A percentile compares a stretch with the other conserved stretches of the same genome.
Evolutionary conservation across 1,284 basidiomycete species (phyloP).

Genomic region (Melampsora abietis-canadensis): DNA sequence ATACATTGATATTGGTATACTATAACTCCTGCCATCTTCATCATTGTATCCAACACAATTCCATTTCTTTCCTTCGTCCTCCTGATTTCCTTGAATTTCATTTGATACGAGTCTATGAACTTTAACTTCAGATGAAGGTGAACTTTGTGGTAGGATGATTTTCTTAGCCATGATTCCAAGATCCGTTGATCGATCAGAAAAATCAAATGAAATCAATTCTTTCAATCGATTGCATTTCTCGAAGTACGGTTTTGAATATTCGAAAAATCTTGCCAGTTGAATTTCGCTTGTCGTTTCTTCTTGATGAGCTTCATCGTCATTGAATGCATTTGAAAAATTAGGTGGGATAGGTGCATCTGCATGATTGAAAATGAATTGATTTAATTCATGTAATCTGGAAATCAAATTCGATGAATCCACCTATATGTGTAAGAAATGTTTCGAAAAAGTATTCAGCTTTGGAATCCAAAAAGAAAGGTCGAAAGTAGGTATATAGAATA

Average conservation of each 20-base stretch:
- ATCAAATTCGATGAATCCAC: slow-evolving; percentile 12
- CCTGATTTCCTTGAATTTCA: background rate
- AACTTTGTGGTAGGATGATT: background rate
- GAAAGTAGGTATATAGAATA: too few relatives aligned
- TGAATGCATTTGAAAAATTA: background rate
- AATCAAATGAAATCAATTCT: slow-evolving; percentile 29
- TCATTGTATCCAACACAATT: background rate
- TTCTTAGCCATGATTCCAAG: slow-evolving; percentile 16
- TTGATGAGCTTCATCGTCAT: background rate
- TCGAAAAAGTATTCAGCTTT: too few relatives aligned
- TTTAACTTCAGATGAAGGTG: background rate
- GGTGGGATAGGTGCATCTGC: background rate
- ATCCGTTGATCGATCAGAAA: slow-evolving; percentile 15
- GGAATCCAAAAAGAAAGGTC: too few relatives aligned
- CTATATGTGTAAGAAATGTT: too few relatives aligned
- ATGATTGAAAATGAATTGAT: slow-evolving; percentile 32
- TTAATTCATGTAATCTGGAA: slow-evolving; percentile 4
- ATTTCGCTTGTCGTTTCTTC: background rate
- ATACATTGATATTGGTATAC: slow-evolving; percentile 2
- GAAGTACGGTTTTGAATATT: slow-evolving; percentile 16
- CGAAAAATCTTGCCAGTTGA: background rate
- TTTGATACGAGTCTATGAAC: too few relatives aligned
- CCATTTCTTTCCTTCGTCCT: background rate
- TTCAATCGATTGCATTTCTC: slow-evolving; percentile 1
- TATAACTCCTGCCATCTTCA: background rate